Percentiles rank a stretch among this genome's conserved stretches.
Conservation (phyloP, 495 filamentous ascomycete species). For the Lentithecium fluviatile region DNA sequence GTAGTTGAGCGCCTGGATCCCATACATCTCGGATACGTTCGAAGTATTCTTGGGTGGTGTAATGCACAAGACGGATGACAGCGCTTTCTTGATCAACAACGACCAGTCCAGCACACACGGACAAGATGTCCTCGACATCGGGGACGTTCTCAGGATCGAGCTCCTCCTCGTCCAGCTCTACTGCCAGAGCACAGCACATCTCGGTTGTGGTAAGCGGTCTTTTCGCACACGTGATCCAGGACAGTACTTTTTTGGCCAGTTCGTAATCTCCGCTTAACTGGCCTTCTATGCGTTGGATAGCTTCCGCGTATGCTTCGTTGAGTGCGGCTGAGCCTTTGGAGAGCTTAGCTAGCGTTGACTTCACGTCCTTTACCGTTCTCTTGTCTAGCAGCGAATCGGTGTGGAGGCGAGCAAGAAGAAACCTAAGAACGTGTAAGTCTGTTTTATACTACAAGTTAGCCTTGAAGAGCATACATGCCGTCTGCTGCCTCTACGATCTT, state of each 20-base stretch:
- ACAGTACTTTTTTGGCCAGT: conserved; percentile 8
- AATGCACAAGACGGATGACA: conserved; percentile 55
- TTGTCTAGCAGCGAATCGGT: conserved; percentile 48
- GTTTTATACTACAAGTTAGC: neutral
- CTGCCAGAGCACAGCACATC: conserved; percentile 12
- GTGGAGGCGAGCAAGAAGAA: conserved; percentile 55
- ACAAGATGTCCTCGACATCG: conserved; percentile 44
- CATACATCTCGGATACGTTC: conserved; percentile 40
- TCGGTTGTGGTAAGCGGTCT: conserved; percentile 12
- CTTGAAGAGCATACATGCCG: conserved; percentile 25
- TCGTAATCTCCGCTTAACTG: conserved; percentile 29
- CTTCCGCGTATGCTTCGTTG: conserved; percentile 46
- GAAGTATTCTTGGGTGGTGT: conserved; percentile 56
- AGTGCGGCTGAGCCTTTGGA: conserved; percentile 34
- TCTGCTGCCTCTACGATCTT: conserved; percentile 28
- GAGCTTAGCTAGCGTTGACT: conserved; percentile 41
- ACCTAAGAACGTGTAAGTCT: conserved; percentile 40
- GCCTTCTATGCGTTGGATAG: conserved; percentile 49
- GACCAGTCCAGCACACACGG: conserved; percentile 55
- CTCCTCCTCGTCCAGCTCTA: conserved; percentile 13
- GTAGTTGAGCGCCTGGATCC: conserved; percentile 42
- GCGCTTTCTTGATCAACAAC: conserved; percentile 49
- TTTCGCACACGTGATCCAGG: conserved; percentile 8
- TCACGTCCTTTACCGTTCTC: conserved; percentile 39
- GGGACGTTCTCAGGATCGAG: conserved; percentile 13